Base-by-base conservation (phyloP, 2,329 filamentous ascomycete species). In the Camillea tinctor region DNA sequence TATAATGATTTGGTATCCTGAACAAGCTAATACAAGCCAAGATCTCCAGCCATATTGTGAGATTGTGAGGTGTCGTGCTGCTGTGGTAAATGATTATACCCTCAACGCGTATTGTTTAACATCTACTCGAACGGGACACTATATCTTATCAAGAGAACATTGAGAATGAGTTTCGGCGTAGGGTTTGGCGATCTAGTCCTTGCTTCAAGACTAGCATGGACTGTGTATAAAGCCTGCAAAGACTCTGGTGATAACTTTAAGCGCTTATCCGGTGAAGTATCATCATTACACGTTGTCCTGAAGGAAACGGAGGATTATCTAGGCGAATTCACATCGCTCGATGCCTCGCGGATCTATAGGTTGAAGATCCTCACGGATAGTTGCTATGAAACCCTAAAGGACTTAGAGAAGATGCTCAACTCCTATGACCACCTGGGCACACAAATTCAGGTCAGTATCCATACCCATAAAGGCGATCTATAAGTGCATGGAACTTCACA, bases 241-340 rank as follows among this genome's bases (percentile, higher is more conserved):
- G 68, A 71, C 44, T 71, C 70, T 19, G 64, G 66, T 53, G 69
- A 68, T 4, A 70, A 67, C 60, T 69, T 68, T 57, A 63, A 63
- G 40, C 65, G 64, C 23, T 54, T 71, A 20, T 67, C 69, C 7
- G 63, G 56, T 52, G 68, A 71, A 55, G 64, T 72, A 23, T 63
- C 66, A 19, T 68, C 67, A n/a, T 54, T 72, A 30, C 67, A 72
- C 52, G 66, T 68, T 15, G 61, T 70, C 5, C 62, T 73, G 6
- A 67, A 66, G 57, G 69, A 71, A 59, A 68, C 67, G n/a, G 64
- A 69, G 50, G 68, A 69, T 30, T 64, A 62, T 49, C 51, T 71
- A 9, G 49, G 40, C n/a, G 68, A 70, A 49, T 63, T 58, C 21
- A 40, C 56, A 8, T 63, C 63, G 6, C 52, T 72, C 21, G 64